Evolutionary conservation across 768 basidiomycete species (phyloP).

Genomic region (Rhizopogon roseolus): DNA sequence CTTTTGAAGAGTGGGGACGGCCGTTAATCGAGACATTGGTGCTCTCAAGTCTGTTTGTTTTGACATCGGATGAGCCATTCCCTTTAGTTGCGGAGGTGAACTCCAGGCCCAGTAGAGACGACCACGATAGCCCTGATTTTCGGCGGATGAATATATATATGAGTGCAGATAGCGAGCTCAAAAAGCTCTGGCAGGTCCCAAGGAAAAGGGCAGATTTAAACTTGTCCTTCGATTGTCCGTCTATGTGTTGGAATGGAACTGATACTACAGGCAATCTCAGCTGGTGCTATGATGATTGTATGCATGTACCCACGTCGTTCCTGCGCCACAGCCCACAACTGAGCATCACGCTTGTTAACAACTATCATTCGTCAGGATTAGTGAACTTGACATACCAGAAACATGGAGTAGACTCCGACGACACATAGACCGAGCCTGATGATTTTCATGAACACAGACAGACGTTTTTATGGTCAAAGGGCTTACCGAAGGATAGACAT

Average conservation of each 20-base stretch:
- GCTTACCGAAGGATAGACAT: constrained; percentile 25
- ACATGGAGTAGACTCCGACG: constrained; percentile 89
- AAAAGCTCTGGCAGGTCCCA: constrained; percentile 78
- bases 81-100: constrained; percentile 18
- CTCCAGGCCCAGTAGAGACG: constrained; percentile 58
- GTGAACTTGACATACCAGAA: constrained; percentile 53
- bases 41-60: constrained; percentile 18
- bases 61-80: constrained; percentile 20
- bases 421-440: constrained; percentile 70
- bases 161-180: constrained; percentile 75
- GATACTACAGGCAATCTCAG: constrained; percentile 48
- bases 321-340: constrained; percentile 93
- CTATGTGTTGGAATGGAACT: constrained; percentile 73
- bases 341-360: background rate
- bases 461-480: background rate
- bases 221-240: constrained; percentile 57
- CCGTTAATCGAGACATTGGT: constrained; percentile 36
- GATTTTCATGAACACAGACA: background rate
- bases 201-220: constrained; percentile 86
- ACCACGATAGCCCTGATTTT: constrained; percentile 46
- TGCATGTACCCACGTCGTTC: constrained; percentile 65
- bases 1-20: constrained; percentile 14
- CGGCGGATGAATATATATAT: constrained; percentile 66
- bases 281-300: background rate
- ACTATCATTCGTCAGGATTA: constrained; percentile 1